A percentile compares a stretch with the other conserved stretches of the same genome.
Conservation (phyloP, 805 yeast species). For the Saccharomycopsis selenospora region DNA sequence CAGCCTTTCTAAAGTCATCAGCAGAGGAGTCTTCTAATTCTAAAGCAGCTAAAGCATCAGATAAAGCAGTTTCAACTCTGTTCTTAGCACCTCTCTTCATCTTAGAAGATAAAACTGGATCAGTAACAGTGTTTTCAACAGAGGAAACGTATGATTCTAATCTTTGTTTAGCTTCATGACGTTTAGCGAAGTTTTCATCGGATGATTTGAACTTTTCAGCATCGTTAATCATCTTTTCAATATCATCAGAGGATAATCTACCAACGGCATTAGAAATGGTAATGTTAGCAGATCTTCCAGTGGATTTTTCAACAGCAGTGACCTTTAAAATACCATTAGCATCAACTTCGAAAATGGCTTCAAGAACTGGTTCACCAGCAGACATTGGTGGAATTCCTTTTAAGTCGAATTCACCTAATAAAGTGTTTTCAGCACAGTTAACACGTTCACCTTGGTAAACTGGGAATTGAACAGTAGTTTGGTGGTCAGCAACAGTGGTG, state of each 20-base stretch:
- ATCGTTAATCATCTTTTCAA: conserved; percentile 97
- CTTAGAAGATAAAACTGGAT: conserved; percentile 97
- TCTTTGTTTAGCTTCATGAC: conserved; percentile 98
- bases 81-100: conserved; percentile 95
- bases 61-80: conserved; percentile 94
- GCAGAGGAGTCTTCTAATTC: conserved; percentile 94
- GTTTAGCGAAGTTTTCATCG: conserved; percentile 99
- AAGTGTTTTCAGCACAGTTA: conserved; percentile 94
- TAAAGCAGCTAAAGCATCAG: conserved; percentile 96
- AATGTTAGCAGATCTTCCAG: conserved; percentile 97
- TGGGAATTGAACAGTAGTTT: conserved; percentile 97
- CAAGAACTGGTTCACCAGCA: conserved; percentile 99
- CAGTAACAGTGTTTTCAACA: conserved; percentile 92
- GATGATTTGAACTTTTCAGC: conserved; percentile 99
- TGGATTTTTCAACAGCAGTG: conserved; percentile 96
- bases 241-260: conserved; percentile 92
- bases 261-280: conserved; percentile 99
- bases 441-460: conserved; percentile 99
- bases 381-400: conserved; percentile 97
- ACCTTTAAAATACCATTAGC: conserved; percentile 99
- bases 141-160: conserved; percentile 97
- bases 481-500: conserved; percentile 98
- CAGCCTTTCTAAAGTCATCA: conserved; percentile 98
- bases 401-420: conserved; percentile 97
- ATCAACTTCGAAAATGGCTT: conserved; percentile 98